phyloP scores from a whole-genome alignment of 1,139 yeast species.

The Geotrichum cucujoidarum region DNA sequence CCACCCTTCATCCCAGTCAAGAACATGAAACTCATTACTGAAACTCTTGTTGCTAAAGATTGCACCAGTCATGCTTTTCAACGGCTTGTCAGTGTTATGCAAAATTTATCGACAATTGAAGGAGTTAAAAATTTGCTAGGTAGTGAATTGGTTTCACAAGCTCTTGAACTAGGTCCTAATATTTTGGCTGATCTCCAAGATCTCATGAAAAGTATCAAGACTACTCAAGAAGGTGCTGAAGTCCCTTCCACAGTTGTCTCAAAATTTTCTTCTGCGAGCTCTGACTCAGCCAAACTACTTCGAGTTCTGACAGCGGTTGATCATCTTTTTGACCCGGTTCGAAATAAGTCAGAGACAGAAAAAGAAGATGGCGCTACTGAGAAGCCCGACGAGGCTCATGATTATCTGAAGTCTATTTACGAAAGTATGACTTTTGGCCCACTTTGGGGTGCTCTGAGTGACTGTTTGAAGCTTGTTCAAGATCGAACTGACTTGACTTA shows the following conservation, averaged over 20 bases:
- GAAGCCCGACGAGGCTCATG: slow-evolving; percentile 45
- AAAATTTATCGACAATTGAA: slow-evolving; percentile 59
- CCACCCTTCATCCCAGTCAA: slow-evolving; percentile 64
- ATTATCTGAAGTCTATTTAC: slow-evolving; percentile 43
- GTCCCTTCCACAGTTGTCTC: slow-evolving; percentile 52
- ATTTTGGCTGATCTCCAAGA: slow-evolving; percentile 54
- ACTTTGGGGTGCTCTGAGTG: slow-evolving; percentile 84
- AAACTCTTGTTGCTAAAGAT: slow-evolving; percentile 71
- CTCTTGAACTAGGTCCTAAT: slow-evolving; percentile 54
- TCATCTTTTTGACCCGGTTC: slow-evolving; percentile 56
- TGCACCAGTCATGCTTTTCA: slow-evolving; percentile 84
- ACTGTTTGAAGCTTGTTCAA: slow-evolving; percentile 52
- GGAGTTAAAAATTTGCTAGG: slow-evolving; percentile 66
- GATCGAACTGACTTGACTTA: slow-evolving; percentile 47
- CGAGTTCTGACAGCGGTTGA: slow-evolving; percentile 86
- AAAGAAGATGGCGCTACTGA: slow-evolving; percentile 32
- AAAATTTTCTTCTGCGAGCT: slow-evolving; percentile 71
- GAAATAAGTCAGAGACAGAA: slow-evolving; percentile 27
- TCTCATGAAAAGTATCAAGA: slow-evolving; percentile 46
- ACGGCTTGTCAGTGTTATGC: slow-evolving; percentile 79
- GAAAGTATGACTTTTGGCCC: slow-evolving; percentile 66
- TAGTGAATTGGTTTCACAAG: slow-evolving; percentile 60
- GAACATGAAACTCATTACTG: slow-evolving; percentile 59
- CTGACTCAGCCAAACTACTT: slow-evolving; percentile 82
- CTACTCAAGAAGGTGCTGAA: slow-evolving; percentile 41